Percentiles rank a stretch among this genome's conserved stretches.
Conservation (phyloP, 495 filamentous ascomycete genomes). For the Gamarada debralockiae region DNA sequence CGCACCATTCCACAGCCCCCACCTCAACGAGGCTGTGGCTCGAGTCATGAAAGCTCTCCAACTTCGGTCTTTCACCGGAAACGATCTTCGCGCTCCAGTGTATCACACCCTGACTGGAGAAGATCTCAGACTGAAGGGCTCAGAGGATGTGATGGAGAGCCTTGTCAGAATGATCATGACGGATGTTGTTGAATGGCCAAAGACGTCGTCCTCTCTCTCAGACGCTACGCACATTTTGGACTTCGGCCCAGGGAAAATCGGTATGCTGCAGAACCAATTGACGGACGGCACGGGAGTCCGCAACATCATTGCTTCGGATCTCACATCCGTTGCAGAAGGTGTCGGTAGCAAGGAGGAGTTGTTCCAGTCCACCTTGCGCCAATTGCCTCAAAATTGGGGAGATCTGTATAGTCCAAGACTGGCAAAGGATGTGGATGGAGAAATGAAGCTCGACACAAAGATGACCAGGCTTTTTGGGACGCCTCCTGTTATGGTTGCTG, state of each 20-base stretch:
- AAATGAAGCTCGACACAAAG: slow-evolving; percentile 86
- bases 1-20: slow-evolving; percentile 92
- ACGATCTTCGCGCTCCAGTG: slow-evolving; percentile 72
- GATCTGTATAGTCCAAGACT: slow-evolving; percentile 85
- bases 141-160: slow-evolving; percentile 59
- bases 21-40: slow-evolving; percentile 51
- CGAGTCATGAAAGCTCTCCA: no score
- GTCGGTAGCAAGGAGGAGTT: slow-evolving; percentile 87
- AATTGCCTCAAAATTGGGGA: slow-evolving; percentile 86
- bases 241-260: slow-evolving; percentile 91
- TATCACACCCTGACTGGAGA: slow-evolving; percentile 84
- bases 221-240: slow-evolving; percentile 87
- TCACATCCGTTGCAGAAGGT: slow-evolving; percentile 48
- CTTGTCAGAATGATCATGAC: slow-evolving; percentile 88
- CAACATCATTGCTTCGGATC: slow-evolving; percentile 60
- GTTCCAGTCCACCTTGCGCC: no score
- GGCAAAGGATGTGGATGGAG: slow-evolving; percentile 76
- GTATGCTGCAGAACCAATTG: slow-evolving; percentile 87
- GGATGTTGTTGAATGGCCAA: slow-evolving; percentile 76
- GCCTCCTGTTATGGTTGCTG: slow-evolving; percentile 85
- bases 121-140: slow-evolving; percentile 59
- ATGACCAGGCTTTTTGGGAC: slow-evolving; percentile 88
- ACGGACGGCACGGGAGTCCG: slow-evolving; percentile 95
- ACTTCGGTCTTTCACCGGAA: slow-evolving; percentile 30
- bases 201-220: slow-evolving; percentile 77